Base-by-base conservation (phyloP, 345 rosid genomes). In the Barbarea vulgaris region DNA sequence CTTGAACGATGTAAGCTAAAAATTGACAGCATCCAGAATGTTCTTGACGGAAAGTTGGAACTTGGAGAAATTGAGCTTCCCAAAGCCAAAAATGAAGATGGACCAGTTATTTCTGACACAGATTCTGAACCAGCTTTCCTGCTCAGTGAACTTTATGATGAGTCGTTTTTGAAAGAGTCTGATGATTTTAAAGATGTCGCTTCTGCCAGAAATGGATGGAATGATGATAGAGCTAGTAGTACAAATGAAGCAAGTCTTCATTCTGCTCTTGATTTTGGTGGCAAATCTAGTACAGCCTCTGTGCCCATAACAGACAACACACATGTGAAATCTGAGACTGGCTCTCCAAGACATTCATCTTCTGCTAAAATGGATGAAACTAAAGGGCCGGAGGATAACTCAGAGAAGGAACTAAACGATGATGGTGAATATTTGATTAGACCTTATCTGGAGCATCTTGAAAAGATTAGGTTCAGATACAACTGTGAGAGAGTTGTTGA, bases 401-500 rank as follows among this genome's bases (percentile, higher is more conserved):
- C 88, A 67, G 96, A 89, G 71, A 93, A 88, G 84, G 99, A 93
- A 76, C 86, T 93, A 77, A 84, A 83, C 75, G 98, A 92, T 81
- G 89, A 88, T 84, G 99, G 99, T 56, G 99, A 96, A 75, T 91
- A 96, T 87, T 80, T 93, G 78, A 93, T 96, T 82, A 85, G 99
- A 78, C 99, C 99, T 64, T 96, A 84, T 82, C 81, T 96, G 83
- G 98, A 96, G 83, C 99, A 91, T 72, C 86, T 83, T 56, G 99
- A 96, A 76, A 96, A 87, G 82, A 96, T 96, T 46, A 83, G 93
- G 67, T 88, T 85, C 85, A 87, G 91, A 78, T 96, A 88, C 78
- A 96, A 96, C 83, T 96, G 98, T 75, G 99, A 96, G 82, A 85
- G 98, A 76, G 98, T 96, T 70, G 85, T 93, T 28, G 97, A 97